Percentiles rank a stretch among this genome's conserved stretches.
Evolutionary conservation across 116 monocot genomes (phyloP).

Genomic region (Phalaenopsis hybrid): DNA sequence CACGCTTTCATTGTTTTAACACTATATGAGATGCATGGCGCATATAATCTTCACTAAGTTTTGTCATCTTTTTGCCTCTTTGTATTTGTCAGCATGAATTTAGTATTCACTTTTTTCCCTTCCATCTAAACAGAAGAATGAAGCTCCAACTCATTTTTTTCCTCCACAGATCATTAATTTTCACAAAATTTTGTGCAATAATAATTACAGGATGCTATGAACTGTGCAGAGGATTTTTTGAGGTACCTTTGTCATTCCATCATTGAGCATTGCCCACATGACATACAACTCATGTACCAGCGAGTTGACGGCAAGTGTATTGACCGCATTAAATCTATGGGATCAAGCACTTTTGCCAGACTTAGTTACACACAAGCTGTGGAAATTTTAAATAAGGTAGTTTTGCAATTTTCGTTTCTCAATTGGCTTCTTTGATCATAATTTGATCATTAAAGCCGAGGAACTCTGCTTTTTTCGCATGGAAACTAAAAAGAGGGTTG

Average conservation of each 20-base stretch:
- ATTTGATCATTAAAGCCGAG: not conserved
- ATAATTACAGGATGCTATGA: conserved; percentile 60
- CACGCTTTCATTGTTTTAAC: too few relatives aligned
- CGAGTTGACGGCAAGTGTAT: conserved; percentile 31
- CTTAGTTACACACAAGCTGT: conserved; percentile 69
- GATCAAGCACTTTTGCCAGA: conserved; percentile 33
- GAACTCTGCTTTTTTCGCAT: not conserved
- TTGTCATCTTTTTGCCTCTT: too few relatives aligned
- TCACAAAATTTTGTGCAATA: not conserved
- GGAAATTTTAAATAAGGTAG: conserved; percentile 58
- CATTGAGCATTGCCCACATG: conserved; percentile 40
- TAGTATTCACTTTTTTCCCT: not conserved
- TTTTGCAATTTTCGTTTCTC: not conserved
- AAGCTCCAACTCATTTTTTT: not conserved
- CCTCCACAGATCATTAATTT: not conserved
- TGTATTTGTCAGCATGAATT: too few relatives aligned
- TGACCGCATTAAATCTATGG: conserved; percentile 34
- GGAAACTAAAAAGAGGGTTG: conserved; percentile 18
- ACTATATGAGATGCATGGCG: too few relatives aligned
- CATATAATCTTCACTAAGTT: too few relatives aligned
- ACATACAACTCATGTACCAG: conserved; percentile 47
- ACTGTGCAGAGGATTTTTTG: conserved; percentile 72
- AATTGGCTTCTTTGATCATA: not conserved
- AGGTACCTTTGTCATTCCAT: conserved; percentile 49
- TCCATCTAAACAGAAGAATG: too few relatives aligned